These are phyloP conservation scores for Colletotrichum theobromicola DNA, from an alignment of 2,329 filamentous ascomycete genomes.

Conservation along the genomic window DNA sequence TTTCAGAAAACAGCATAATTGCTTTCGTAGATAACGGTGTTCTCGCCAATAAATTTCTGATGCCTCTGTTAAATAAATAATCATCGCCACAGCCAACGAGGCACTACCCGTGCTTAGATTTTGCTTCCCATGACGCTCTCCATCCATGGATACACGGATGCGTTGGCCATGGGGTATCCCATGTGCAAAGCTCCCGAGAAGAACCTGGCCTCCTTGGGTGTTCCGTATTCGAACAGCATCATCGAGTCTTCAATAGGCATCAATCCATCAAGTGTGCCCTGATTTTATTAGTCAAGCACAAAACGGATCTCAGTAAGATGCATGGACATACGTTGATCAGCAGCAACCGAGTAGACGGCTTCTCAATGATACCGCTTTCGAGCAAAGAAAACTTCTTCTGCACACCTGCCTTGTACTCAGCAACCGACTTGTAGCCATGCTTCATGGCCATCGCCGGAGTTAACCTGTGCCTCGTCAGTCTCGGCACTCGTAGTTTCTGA, in stretches of 20 bases:
- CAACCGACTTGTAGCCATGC: constrained; percentile 62
- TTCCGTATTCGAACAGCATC: constrained; percentile 68
- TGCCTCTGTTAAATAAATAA: not conserved
- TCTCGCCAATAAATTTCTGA: not conserved
- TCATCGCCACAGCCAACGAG: not conserved
- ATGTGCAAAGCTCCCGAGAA: constrained; percentile 68
- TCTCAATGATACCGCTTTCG: constrained; percentile 61
- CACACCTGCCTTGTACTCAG: constrained; percentile 59
- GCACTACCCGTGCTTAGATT: not conserved
- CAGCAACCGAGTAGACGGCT: constrained; percentile 61
- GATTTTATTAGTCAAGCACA: not conserved
- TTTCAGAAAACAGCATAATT: no score
- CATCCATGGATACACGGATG: constrained; percentile 65
- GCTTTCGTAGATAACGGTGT: not conserved
- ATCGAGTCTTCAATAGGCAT: constrained; percentile 74
- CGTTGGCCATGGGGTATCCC: constrained; percentile 69
- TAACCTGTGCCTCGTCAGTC: constrained; percentile 38
- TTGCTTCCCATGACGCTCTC: constrained; percentile 53
- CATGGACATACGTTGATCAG: constrained; percentile 59
- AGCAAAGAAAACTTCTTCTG: constrained; percentile 69
- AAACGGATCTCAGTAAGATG: not conserved
- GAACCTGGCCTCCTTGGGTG: constrained; percentile 68
- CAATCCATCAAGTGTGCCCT: constrained; percentile 67
- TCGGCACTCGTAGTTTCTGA: not conserved
- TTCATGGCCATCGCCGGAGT: constrained; percentile 64